Evolutionary conservation across 352 stramenopile genomes (phyloP), one percentile per base, ranked within the genome.

Genomic region (Globisporangium lucens): DNA sequence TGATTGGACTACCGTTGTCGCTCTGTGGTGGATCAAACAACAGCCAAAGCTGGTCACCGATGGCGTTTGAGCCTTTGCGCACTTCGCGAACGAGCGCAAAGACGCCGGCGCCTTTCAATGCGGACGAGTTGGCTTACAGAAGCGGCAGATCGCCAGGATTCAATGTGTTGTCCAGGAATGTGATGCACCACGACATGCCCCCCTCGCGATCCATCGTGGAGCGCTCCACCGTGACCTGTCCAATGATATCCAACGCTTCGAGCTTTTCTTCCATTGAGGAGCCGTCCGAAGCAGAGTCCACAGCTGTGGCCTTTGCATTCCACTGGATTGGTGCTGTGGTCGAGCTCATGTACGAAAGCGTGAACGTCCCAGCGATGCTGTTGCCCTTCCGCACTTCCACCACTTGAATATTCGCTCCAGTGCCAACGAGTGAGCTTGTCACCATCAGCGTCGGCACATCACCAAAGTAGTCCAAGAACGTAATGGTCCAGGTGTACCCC

Each of bases 201-300:
- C 80, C 82, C 63, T 94, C 77, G 22, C 71, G 60, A 35, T 91
- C 81, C 51, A 76, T 69, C 6, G 33, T 20, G 3, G 76, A 83
- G 2, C 83, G 79, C 13, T 73, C 68, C 0, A 92, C 80, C 17
- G 56, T 69, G 2, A 91, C 47, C 5, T 66, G 64, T 12, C 85
- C 85, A 35, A 94, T 68, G 3, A 79, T 70, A 20, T 77, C 75
- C 35, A 94, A 43, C 2, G 83, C 78, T 46, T 93, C 71, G 0
- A 94, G 63, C 38, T 90, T 92, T 56, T 94, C 87, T 69, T 94
- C 75, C 20, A 94, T 36, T 0, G 85, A 93, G 9, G 80, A 80
- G 0, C 85, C 81, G 36, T 94, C 84, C 0, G 69, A 67, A 2
- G 38, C 68, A 0, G 87, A 75, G 24, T 83, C 72, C 2, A 58